phyloP scores from a whole-genome alignment of 192 early-diverging fungal genomes.

The Backusella tarrabulga region DNA sequence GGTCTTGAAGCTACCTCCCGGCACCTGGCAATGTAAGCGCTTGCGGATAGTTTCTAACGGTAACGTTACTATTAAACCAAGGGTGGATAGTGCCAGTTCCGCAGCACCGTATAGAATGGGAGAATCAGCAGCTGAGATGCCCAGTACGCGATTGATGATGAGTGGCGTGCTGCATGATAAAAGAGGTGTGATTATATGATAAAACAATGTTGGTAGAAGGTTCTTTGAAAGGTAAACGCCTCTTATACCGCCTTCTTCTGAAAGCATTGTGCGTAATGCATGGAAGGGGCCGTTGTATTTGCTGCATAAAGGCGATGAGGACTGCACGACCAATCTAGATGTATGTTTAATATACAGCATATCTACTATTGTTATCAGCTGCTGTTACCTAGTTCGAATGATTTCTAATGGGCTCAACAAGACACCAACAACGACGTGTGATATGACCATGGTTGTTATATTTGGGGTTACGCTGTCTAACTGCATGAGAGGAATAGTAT shows the following conservation, averaged over 20 bases:
- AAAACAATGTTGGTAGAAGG: slow-evolving; percentile 73
- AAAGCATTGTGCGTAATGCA: slow-evolving; percentile 66
- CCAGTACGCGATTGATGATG: slow-evolving; percentile 60
- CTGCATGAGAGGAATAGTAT: slow-evolving; percentile 62
- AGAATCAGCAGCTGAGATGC: slow-evolving; percentile 52
- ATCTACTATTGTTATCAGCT: no score
- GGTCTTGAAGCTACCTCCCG: slow-evolving; percentile 55
- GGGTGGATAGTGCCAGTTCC: slow-evolving; percentile 61
- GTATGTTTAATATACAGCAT: not conserved
- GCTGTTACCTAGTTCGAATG: slow-evolving; percentile 59
- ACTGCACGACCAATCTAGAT: slow-evolving; percentile 74
- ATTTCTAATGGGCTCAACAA: slow-evolving; percentile 89
- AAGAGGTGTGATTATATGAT: slow-evolving; percentile 73
- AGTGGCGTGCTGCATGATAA: slow-evolving; percentile 62
- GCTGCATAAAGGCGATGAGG: slow-evolving; percentile 62
- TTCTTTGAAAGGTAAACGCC: slow-evolving; percentile 66
- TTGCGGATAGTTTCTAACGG: slow-evolving; percentile 84
- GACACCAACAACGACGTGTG: slow-evolving; percentile 73
- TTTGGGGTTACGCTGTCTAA: slow-evolving; percentile 56
- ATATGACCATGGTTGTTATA: slow-evolving; percentile 65
- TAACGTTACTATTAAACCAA: slow-evolving; percentile 71
- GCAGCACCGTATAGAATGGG: slow-evolving; percentile 56
- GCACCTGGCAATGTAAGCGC: slow-evolving; percentile 76
- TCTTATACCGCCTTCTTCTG: slow-evolving; percentile 64
- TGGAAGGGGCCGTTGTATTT: slow-evolving; percentile 77